phyloP scores from a whole-genome alignment of 1,284 basidiomycete genomes.

The Ganoderma multipileum region DNA sequence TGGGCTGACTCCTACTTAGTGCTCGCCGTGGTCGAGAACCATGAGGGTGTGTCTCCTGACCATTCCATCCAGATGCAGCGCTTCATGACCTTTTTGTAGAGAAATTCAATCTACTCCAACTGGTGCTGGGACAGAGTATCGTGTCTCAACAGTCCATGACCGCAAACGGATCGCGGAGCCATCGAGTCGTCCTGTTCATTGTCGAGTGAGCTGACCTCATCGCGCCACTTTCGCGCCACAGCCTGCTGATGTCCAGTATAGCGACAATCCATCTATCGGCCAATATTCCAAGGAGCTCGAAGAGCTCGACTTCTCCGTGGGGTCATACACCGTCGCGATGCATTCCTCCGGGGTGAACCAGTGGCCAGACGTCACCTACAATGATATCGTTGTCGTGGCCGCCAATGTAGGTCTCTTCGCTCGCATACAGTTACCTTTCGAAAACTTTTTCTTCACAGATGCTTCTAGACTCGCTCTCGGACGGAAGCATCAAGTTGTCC shows the following conservation, averaged over 20 bases:
- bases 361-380: slow-evolving; percentile 26
- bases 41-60: slow-evolving; percentile 15
- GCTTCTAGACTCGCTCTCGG: slow-evolving; percentile 39
- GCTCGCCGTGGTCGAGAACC: slow-evolving; percentile 21
- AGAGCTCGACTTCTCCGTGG: slow-evolving; percentile 26
- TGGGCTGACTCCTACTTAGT: slow-evolving; percentile 8
- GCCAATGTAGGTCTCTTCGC: slow-evolving; percentile 19
- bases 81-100: slow-evolving; percentile 7
- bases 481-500: slow-evolving; percentile 43
- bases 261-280: slow-evolving; percentile 26
- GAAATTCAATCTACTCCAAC: slow-evolving; percentile 19
- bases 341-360: slow-evolving; percentile 22
- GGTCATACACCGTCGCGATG: slow-evolving; percentile 27
- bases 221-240: not conserved
- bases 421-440: not conserved
- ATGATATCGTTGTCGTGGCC: slow-evolving; percentile 30
- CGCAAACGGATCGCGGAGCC: slow-evolving; percentile 12
- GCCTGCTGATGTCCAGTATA: not conserved
- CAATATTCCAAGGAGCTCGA: slow-evolving; percentile 24
- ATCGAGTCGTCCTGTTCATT: slow-evolving; percentile 28
- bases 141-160: slow-evolving; percentile 17
- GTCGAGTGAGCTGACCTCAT: slow-evolving; percentile 24
- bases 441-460: slow-evolving; percentile 30
- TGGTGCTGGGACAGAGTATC: slow-evolving; percentile 18
- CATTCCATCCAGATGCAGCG: not conserved